Conservation (phyloP, 768 basidiomycete genomes). For the Cyclocybe aegerita region DNA sequence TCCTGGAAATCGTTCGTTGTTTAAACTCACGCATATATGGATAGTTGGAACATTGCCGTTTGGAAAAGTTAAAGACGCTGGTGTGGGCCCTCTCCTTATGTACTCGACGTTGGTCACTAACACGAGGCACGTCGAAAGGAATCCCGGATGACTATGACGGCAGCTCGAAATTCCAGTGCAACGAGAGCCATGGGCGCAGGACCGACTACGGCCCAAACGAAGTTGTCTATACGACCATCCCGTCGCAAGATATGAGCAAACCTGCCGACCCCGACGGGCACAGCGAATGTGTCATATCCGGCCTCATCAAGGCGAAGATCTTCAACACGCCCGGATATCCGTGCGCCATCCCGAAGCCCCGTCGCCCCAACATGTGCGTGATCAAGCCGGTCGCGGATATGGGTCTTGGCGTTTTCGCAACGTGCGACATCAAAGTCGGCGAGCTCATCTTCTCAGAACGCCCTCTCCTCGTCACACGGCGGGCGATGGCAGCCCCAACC, state of each 20-base stretch:
- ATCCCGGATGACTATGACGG: not conserved
- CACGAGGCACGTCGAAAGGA: not conserved
- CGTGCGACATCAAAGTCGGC: not conserved
- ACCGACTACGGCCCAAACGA: not conserved
- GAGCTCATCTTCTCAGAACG: constrained; percentile 11
- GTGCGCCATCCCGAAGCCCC: too few species aligned
- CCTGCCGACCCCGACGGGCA: not conserved
- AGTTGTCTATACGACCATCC: not conserved
- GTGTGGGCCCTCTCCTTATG: not conserved
- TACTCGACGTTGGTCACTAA: not conserved
- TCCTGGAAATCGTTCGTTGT: not conserved
- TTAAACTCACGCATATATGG: not conserved
- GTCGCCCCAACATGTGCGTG: not conserved
- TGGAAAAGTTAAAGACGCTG: constrained; percentile 1
- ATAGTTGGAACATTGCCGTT: not conserved
- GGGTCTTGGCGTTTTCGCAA: constrained; percentile 8
- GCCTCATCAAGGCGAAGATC: too few species aligned
- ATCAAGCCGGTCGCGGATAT: not conserved
- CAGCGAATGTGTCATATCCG: too few species aligned
- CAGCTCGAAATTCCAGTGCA: not conserved
- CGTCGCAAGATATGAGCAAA: not conserved
- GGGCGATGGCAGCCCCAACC: not conserved
- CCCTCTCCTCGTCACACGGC: constrained; percentile 6
- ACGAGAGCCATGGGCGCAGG: too few species aligned
- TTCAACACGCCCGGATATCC: too few species aligned